Percentiles rank a stretch among this genome's conserved stretches.
These are phyloP conservation scores for Debaryomyces hansenii DNA, from an alignment of 805 yeast genomes.

Conservation along the genomic window DNA sequence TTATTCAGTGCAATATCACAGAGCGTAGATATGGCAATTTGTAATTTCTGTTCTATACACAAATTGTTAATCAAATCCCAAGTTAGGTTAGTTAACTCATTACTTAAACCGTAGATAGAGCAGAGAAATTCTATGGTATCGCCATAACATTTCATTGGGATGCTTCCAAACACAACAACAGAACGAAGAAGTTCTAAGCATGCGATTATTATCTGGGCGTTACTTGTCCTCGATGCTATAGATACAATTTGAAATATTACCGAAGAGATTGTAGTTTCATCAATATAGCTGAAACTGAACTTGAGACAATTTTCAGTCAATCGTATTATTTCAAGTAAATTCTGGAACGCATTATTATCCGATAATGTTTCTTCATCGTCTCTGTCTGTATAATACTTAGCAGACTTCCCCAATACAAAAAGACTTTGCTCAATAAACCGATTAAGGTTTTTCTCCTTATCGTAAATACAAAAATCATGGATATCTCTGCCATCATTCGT, in stretches of 20 bases:
- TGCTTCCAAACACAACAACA: conserved; percentile 43
- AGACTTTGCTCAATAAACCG: conserved; percentile 13
- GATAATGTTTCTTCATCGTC: background rate
- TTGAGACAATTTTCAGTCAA: conserved; percentile 48
- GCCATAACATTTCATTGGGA: conserved; percentile 42
- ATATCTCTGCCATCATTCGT: conserved; percentile 56
- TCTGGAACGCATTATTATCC: conserved; percentile 11
- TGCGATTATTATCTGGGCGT: conserved; percentile 31
- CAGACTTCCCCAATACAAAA: conserved; percentile 9
- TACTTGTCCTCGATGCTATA: conserved; percentile 41
- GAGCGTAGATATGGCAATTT: conserved; percentile 16
- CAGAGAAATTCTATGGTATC: conserved; percentile 46
- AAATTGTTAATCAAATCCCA: conserved; percentile 43
- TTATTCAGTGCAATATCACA: conserved; percentile 13
- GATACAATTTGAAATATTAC: conserved; percentile 34
- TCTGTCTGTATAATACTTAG: conserved; percentile 7
- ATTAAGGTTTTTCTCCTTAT: conserved; percentile 26
- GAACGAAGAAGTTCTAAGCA: conserved; percentile 45
- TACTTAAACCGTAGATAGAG: conserved; percentile 38
- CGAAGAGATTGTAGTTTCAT: conserved; percentile 30
- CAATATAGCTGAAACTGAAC: conserved; percentile 46
- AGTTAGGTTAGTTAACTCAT: conserved; percentile 31
- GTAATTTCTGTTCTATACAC: conserved; percentile 35
- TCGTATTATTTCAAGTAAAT: conserved; percentile 20
- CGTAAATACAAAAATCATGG: conserved; percentile 50